These are phyloP conservation scores for Salvia splendens DNA, from an alignment of 257 asterid genomes.

Conservation along the genomic window DNA sequence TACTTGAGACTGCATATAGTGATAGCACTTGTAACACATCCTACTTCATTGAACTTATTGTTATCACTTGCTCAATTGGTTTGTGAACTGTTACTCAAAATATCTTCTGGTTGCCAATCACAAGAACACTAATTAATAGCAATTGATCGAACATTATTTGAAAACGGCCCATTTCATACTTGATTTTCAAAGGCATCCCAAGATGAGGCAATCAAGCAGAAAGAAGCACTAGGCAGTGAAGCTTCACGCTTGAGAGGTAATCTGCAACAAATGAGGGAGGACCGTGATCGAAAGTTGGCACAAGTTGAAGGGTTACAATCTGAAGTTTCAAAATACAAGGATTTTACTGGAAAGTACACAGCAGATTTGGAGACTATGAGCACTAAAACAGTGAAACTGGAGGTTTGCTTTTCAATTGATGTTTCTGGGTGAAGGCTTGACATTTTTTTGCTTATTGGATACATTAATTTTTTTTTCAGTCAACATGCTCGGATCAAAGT, in stretches of 20 bases:
- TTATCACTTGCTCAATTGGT: slow-evolving; percentile 13
- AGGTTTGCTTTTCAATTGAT: slow-evolving; percentile 47
- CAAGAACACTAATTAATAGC: too few relatives aligned
- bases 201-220: slow-evolving; percentile 74
- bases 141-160: too few relatives aligned
- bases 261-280: slow-evolving; percentile 78
- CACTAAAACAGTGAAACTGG: slow-evolving; percentile 56
- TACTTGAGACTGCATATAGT: neutral
- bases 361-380: slow-evolving; percentile 57
- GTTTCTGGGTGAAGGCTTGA: slow-evolving; percentile 4
- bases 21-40: neutral
- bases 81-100: neutral
- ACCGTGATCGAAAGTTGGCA: slow-evolving; percentile 63
- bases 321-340: slow-evolving; percentile 63
- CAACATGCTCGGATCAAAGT: slow-evolving; percentile 64
- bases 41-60: slow-evolving; percentile 1
- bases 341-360: slow-evolving; percentile 55
- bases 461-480: slow-evolving; percentile 42
- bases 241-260: slow-evolving; percentile 68
- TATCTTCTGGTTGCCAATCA: neutral
- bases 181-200: slow-evolving; percentile 53
- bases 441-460: slow-evolving; percentile 12
- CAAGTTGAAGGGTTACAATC: slow-evolving; percentile 58
- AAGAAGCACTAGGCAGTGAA: slow-evolving; percentile 71
- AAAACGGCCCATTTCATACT: neutral